Conservation (phyloP, 345 rosid genomes). For the Microthlaspi erraticum region DNA sequence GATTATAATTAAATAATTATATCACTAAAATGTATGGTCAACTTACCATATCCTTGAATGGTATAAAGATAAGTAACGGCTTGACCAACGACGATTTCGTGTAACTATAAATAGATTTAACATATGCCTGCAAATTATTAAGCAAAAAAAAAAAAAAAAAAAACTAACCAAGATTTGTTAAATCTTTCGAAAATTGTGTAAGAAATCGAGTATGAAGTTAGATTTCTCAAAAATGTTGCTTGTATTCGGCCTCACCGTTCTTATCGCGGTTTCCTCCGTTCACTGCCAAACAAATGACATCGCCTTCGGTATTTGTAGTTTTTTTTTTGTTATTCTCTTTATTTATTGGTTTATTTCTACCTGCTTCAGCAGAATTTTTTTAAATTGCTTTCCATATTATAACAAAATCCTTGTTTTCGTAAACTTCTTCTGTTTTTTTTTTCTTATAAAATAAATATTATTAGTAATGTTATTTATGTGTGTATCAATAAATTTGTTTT, state of each 20-base stretch:
- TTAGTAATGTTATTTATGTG: not conserved
- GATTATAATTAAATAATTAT: not conserved
- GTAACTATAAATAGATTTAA: constrained; percentile 1
- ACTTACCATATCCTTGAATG: not conserved
- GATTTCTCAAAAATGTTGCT: not conserved
- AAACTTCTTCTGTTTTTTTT: not conserved
- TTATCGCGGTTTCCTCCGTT: not conserved
- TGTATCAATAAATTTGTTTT: not conserved
- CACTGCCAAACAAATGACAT: not conserved
- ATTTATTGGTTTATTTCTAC: not conserved
- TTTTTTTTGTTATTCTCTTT: not conserved
- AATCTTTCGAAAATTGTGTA: not conserved
- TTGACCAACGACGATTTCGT: not conserved
- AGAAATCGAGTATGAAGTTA: not conserved
- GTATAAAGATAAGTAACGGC: not conserved
- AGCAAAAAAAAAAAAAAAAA: constrained; percentile 18
- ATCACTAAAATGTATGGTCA: not conserved
- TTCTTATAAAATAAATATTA: not conserved
- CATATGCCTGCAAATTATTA: not conserved
- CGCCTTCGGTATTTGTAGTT: not conserved
- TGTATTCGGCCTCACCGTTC: not conserved
- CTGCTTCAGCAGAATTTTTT: not conserved
- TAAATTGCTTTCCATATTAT: not conserved
- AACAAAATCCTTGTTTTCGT: not conserved
- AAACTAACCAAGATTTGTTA: not conserved